Percentiles rank a stretch among this genome's conserved stretches.
Evolutionary conservation across 2,329 filamentous ascomycete genomes (phyloP).

Genomic region (Onygenales sp.): DNA sequence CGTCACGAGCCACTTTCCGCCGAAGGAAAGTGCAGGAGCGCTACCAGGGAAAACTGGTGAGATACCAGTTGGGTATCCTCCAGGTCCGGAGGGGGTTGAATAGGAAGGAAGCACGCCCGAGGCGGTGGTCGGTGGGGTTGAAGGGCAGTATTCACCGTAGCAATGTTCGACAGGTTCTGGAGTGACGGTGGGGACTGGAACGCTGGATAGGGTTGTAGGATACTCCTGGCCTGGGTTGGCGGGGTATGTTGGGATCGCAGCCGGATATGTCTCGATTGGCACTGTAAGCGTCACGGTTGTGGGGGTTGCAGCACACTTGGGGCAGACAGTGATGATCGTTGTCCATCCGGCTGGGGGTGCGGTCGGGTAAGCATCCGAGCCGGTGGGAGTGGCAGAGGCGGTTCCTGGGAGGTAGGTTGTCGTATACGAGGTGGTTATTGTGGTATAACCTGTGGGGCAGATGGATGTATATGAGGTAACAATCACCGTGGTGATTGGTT

Average conservation of each 20-base stretch:
- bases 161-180: not conserved
- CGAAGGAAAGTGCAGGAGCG: not conserved
- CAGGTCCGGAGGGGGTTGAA: not conserved
- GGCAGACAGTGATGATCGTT: too few relatives aligned
- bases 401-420: slow-evolving; percentile 28
- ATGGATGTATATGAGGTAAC: slow-evolving; percentile 33
- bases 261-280: slow-evolving; percentile 8
- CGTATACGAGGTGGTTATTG: slow-evolving; percentile 29
- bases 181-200: not conserved
- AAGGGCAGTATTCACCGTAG: not conserved
- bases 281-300: slow-evolving; percentile 30
- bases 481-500: slow-evolving; percentile 27
- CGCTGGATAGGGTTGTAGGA: not conserved
- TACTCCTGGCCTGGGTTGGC: not conserved
- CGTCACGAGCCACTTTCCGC: not conserved
- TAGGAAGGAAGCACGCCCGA: not conserved
- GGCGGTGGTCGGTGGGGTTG: not conserved
- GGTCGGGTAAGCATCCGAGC: slow-evolving; percentile 7
- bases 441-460: slow-evolving; percentile 35
- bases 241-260: not conserved
- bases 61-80: not conserved
- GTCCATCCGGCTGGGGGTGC: too few relatives aligned
- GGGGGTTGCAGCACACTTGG: slow-evolving; percentile 9
- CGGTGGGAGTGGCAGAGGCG: slow-evolving; percentile 14
- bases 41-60: not conserved